Conservation (phyloP, 805 yeast genomes). For the Candida tammaniensis region DNA sequence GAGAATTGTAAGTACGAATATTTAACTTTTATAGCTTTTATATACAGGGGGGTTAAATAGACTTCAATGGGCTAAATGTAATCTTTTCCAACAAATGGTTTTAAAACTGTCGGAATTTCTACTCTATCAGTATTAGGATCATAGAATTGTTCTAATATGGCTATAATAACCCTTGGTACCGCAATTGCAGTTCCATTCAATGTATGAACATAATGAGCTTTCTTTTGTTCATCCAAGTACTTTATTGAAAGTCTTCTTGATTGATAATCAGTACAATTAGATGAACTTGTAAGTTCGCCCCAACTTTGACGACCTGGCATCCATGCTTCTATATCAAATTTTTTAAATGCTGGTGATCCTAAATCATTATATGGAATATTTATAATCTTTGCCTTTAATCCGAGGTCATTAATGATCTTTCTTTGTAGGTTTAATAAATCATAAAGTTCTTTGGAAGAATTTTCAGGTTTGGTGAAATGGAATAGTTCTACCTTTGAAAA, state of each 20-base stretch:
- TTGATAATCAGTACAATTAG: constrained; percentile 92
- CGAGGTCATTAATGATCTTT: constrained; percentile 60
- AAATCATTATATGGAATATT: constrained; percentile 89
- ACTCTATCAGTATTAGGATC: constrained; percentile 55
- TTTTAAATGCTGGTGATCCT: constrained; percentile 90
- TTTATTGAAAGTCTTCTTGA: constrained; percentile 76
- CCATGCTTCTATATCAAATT: constrained; percentile 94
- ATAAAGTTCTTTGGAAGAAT: constrained; percentile 53
- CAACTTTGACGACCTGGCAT: constrained; percentile 94
- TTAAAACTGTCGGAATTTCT: constrained; percentile 63
- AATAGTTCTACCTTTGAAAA: constrained; percentile 93
- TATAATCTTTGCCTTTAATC: constrained; percentile 75
- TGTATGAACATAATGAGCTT: constrained; percentile 65
- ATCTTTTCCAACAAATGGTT: constrained; percentile 65
- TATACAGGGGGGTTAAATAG: not conserved
- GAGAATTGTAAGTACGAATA: constrained; percentile 25
- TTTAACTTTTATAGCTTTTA: not conserved
- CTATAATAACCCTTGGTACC: constrained; percentile 84
- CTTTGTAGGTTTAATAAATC: constrained; percentile 63
- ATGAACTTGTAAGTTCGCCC: constrained; percentile 91
- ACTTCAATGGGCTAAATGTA: constrained; percentile 15
- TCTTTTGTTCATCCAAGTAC: constrained; percentile 34
- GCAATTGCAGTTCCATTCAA: constrained; percentile 96
- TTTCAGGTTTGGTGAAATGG: constrained; percentile 56
- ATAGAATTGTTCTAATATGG: constrained; percentile 84